Evolutionary conservation across 352 stramenopile species (phyloP).

Genomic region (Phytophthora cryptogea): DNA sequence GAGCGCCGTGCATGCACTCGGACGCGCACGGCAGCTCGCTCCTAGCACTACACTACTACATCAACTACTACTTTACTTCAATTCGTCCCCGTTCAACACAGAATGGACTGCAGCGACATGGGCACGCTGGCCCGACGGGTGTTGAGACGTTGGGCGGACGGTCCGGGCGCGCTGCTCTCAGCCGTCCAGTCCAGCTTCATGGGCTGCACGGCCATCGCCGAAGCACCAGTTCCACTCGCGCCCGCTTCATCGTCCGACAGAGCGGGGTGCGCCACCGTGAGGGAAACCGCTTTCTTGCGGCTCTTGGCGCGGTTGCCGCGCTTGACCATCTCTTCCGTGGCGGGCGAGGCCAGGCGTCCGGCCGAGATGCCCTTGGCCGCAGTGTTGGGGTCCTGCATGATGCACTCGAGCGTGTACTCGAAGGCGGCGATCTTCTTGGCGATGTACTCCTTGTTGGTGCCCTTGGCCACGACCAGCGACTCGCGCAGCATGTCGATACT

Average conservation of each 20-base stretch:
- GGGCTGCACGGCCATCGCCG: slow-evolving; percentile 5
- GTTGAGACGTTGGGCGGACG: slow-evolving; percentile 36
- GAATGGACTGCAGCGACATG: slow-evolving; percentile 80
- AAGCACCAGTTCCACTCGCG: slow-evolving; percentile 23
- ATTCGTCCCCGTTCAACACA: slow-evolving; percentile 53
- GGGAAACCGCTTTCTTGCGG: slow-evolving; percentile 36
- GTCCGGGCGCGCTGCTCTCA: background rate
- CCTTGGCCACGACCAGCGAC: slow-evolving; percentile 71
- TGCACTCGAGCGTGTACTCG: slow-evolving; percentile 81
- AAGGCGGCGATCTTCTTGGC: slow-evolving; percentile 83
- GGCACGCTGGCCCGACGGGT: slow-evolving; percentile 40
- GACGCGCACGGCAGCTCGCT: background rate
- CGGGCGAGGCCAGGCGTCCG: slow-evolving; percentile 58
- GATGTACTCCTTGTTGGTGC: slow-evolving; percentile 81
- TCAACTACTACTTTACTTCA: slow-evolving; percentile 8
- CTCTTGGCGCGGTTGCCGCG: slow-evolving; percentile 52
- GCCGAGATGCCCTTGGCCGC: slow-evolving; percentile 75
- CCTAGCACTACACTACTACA: slow-evolving; percentile 29
- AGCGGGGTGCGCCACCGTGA: slow-evolving; percentile 13
- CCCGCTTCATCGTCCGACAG: slow-evolving; percentile 61
- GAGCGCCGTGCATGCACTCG: background rate
- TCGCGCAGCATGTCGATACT: slow-evolving; percentile 84
- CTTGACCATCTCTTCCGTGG: slow-evolving; percentile 64
- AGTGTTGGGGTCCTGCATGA: slow-evolving; percentile 82
- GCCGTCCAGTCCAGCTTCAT: slow-evolving; percentile 25